Conservation (phyloP, 2,329 filamentous ascomycete species). For the Alternaria conjuncta region DNA sequence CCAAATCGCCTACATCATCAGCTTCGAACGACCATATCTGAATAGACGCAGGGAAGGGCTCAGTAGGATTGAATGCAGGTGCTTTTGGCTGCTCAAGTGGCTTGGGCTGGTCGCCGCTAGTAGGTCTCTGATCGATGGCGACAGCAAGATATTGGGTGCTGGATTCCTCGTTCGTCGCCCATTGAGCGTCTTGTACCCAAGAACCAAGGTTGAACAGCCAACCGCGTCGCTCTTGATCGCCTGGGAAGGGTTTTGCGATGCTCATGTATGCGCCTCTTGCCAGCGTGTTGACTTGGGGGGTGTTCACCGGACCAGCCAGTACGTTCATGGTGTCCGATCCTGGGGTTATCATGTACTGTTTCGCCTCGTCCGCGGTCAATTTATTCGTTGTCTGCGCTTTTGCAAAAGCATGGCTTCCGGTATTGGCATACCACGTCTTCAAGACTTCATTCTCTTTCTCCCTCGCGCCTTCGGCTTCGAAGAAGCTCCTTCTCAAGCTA, state of each 20-base stretch:
- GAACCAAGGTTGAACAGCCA: slow-evolving; percentile 65
- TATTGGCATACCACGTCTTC: slow-evolving; percentile 62
- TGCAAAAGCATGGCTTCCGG: slow-evolving; percentile 51
- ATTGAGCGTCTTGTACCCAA: slow-evolving; percentile 58
- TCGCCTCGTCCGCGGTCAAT: slow-evolving; percentile 48
- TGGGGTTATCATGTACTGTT: slow-evolving; percentile 52
- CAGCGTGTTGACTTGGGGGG: slow-evolving; percentile 54
- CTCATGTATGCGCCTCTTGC: slow-evolving; percentile 52
- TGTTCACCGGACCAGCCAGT: slow-evolving; percentile 58
- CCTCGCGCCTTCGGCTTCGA: slow-evolving; percentile 49
- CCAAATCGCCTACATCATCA: slow-evolving; percentile 48
- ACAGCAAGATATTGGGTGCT: slow-evolving; percentile 64
- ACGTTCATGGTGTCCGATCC: slow-evolving; percentile 47
- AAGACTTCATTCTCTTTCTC: slow-evolving; percentile 54
- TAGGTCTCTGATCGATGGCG: slow-evolving; percentile 42
- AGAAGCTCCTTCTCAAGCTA: slow-evolving; percentile 54
- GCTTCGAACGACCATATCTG: slow-evolving; percentile 66
- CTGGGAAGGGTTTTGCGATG: slow-evolving; percentile 49
- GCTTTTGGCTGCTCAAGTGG: slow-evolving; percentile 43
- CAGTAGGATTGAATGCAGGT: slow-evolving; percentile 59
- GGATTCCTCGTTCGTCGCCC: slow-evolving; percentile 51
- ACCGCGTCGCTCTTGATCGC: slow-evolving; percentile 43
- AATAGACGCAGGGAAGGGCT: slow-evolving; percentile 57
- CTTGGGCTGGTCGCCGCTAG: slow-evolving; percentile 25
- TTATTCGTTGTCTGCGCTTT: slow-evolving; percentile 48